These are phyloP conservation scores for Thinopyrum elongatum DNA, from an alignment of 176 grass and related monocot genomes.

Conservation along the genomic window DNA sequence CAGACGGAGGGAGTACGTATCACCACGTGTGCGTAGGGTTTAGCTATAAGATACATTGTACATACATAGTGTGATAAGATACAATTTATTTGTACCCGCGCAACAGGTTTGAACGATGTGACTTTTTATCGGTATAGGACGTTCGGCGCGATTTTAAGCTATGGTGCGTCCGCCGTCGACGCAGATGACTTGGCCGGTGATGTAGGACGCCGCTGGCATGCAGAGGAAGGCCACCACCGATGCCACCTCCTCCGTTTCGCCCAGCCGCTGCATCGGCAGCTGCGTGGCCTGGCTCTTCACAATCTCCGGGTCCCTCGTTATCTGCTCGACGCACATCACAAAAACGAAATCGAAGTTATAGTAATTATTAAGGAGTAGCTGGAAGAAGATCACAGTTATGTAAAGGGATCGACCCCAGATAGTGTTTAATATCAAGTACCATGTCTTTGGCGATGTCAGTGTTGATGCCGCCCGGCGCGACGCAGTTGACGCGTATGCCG, in stretches of 20 bases:
- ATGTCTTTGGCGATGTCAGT: neutral
- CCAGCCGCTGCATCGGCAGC: neutral
- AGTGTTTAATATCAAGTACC: neutral
- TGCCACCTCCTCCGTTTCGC: neutral
- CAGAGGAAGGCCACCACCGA: slow-evolving; percentile 16
- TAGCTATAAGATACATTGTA: neutral
- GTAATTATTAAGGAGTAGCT: too few species aligned
- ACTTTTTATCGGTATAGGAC: too few species aligned
- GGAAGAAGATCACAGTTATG: too few species aligned
- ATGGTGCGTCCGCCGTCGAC: neutral
- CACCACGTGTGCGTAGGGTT: neutral
- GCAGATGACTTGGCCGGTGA: slow-evolving; percentile 11
- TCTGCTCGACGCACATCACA: neutral
- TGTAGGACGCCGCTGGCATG: neutral
- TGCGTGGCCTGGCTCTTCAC: neutral
- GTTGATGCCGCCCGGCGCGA: slow-evolving; percentile 7
- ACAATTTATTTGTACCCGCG: too few species aligned
- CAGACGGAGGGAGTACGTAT: too few species aligned
- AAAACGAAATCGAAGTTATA: neutral
- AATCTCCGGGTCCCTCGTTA: neutral
- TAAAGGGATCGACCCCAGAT: too few species aligned
- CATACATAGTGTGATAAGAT: neutral
- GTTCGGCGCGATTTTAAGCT: neutral
- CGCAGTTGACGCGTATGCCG: slow-evolving; percentile 13
- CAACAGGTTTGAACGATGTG: too few species aligned